Evolutionary conservation across 2,329 filamentous ascomycete genomes (phyloP).

Genomic region (Sporothrix mexicana): DNA sequence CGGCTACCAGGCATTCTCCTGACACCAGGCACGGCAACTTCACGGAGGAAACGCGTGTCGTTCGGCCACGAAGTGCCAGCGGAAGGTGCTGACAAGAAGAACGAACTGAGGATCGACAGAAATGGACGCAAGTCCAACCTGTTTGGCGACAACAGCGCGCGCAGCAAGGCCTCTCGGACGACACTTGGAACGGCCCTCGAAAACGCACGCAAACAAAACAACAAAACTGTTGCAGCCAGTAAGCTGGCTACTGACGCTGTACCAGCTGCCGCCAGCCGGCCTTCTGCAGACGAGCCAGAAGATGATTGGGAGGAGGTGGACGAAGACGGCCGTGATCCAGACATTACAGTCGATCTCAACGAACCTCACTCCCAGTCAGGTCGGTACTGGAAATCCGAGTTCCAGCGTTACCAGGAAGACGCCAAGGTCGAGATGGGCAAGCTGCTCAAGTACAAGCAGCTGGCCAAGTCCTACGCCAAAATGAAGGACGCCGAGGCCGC

Average conservation of each 20-base stretch:
- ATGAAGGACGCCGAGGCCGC: conserved; percentile 76
- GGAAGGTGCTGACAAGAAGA: conserved; percentile 43
- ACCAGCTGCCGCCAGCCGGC: conserved; percentile 37
- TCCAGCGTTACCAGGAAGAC: conserved; percentile 73
- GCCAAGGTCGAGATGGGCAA: conserved; percentile 77
- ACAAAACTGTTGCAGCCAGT: conserved; percentile 26
- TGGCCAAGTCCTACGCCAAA: conserved; percentile 78
- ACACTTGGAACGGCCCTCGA: conserved; percentile 55
- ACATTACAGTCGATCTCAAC: conserved; percentile 72
- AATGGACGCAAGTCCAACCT: conserved; percentile 36
- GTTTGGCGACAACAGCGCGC: conserved; percentile 32
- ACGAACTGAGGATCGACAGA: conserved; percentile 41
- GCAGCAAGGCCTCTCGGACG: conserved; percentile 46
- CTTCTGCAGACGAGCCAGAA: conserved; percentile 34
- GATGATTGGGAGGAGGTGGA: conserved; percentile 60
- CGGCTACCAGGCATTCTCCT: conserved; percentile 63
- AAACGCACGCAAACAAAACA: conserved; percentile 45
- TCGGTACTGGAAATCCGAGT: conserved; percentile 80
- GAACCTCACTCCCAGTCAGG: conserved; percentile 77
- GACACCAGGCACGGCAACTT: conserved; percentile 66
- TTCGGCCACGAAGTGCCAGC: conserved; percentile 63
- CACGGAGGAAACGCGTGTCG: conserved; percentile 68
- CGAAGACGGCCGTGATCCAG: conserved; percentile 53
- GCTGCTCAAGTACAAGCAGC: conserved; percentile 77
- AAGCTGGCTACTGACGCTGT: neutral